A percentile compares a stretch with the other conserved stretches of the same genome.
These are phyloP conservation scores for Chloris gayana DNA, from an alignment of 176 grass and related monocot genomes.

Conservation along the genomic window DNA sequence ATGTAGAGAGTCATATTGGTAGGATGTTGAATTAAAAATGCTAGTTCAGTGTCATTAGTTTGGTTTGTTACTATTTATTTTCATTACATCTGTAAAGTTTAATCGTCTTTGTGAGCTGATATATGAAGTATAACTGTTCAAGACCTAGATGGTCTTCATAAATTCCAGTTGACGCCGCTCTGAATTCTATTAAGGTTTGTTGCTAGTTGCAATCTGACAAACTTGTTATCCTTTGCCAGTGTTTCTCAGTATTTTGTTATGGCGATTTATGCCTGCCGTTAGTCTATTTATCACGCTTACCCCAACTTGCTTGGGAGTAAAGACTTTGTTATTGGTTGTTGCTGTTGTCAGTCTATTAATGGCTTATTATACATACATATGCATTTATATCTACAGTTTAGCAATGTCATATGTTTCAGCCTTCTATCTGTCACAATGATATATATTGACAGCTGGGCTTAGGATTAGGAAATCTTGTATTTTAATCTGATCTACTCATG, in stretches of 20 bases:
- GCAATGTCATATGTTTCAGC: constrained; percentile 5
- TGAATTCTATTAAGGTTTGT: too few species aligned
- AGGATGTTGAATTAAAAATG: constrained; percentile 30
- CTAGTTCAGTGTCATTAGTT: constrained; percentile 2
- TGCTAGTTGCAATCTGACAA: too few species aligned
- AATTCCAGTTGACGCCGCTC: too few species aligned
- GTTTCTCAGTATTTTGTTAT: neutral
- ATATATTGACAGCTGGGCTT: neutral
- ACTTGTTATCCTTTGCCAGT: neutral
- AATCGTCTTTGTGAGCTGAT: neutral
- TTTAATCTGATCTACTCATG: constrained; percentile 28
- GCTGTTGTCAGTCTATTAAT: constrained; percentile 19
- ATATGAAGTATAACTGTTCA: too few species aligned
- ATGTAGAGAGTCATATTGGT: constrained; percentile 32
- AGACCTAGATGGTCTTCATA: too few species aligned
- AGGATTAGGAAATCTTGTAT: constrained; percentile 21
- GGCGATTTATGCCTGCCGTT: too few species aligned
- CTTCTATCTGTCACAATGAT: constrained; percentile 7
- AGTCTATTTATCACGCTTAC: constrained; percentile 30
- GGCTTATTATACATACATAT: constrained; percentile 19
- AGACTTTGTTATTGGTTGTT: too few species aligned
- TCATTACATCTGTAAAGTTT: neutral
- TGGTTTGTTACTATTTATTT: constrained; percentile 9
- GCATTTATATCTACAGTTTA: constrained; percentile 11
- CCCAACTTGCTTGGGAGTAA: too few species aligned